Percentiles rank a stretch among this genome's conserved stretches.
phyloP scores from a whole-genome alignment of 2,329 filamentous ascomycete species.

The Colletotrichum navitas region DNA sequence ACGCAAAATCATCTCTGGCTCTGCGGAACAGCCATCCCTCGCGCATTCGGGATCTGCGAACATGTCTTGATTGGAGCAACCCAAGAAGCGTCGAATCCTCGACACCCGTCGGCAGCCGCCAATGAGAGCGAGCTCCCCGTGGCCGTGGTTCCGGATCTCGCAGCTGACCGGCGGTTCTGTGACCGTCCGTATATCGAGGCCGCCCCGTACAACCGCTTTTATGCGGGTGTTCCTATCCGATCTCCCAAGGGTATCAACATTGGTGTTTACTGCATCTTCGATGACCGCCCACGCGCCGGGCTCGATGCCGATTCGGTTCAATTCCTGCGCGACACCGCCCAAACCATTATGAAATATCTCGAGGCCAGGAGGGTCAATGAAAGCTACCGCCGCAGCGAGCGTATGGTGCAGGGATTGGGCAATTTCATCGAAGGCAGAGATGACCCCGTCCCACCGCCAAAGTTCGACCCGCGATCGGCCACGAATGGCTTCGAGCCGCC shows the following conservation, averaged over 20 bases:
- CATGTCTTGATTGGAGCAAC: constrained; percentile 43
- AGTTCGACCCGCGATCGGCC: constrained; percentile 20
- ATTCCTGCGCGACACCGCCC: constrained; percentile 49
- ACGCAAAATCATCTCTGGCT: constrained; percentile 44
- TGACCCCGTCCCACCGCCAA: constrained; percentile 16
- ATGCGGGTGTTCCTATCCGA: constrained; percentile 58
- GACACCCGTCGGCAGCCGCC: background rate
- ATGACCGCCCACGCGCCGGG: constrained; percentile 45
- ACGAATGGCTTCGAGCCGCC: constrained; percentile 15
- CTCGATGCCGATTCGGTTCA: constrained; percentile 48
- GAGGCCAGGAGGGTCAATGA: constrained; percentile 50
- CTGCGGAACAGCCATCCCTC: constrained; percentile 49
- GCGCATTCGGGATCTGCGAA: constrained; percentile 49
- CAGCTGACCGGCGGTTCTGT: constrained; percentile 49
- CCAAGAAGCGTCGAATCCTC: constrained; percentile 2
- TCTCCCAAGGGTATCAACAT: constrained; percentile 58
- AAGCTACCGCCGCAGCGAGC: constrained; percentile 50
- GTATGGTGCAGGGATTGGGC: constrained; percentile 54
- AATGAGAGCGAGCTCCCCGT: constrained; percentile 48
- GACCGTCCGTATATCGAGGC: constrained; percentile 46
- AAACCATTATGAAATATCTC: constrained; percentile 55
- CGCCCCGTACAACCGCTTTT: constrained; percentile 51
- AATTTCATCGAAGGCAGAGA: constrained; percentile 53
- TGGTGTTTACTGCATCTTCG: constrained; percentile 55
- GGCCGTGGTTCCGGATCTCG: constrained; percentile 52